Evolutionary conservation across 768 basidiomycete species (phyloP).

Genomic region (Russula compacta): DNA sequence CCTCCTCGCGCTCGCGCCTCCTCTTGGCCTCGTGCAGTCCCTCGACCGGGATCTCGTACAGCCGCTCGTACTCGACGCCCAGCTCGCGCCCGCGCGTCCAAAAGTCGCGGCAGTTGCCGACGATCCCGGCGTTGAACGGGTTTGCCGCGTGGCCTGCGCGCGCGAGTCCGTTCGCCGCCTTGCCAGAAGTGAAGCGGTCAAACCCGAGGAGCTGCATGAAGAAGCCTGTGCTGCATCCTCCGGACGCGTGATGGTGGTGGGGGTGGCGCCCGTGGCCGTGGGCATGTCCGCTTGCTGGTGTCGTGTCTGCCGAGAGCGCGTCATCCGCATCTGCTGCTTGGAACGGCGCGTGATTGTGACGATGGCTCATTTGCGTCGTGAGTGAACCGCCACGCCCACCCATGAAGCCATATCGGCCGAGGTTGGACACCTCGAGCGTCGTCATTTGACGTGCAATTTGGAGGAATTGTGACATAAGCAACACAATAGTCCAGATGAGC

Average conservation of each 20-base stretch:
- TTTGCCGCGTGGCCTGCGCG: slow-evolving; percentile 70
- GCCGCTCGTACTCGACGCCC: slow-evolving; percentile 80
- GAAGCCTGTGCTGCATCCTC: slow-evolving; percentile 47
- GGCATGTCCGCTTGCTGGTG: slow-evolving; percentile 15
- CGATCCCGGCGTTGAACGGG: slow-evolving; percentile 82
- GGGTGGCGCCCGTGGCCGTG: slow-evolving; percentile 37
- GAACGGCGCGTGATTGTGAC: slow-evolving; percentile 36
- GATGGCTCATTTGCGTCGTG: slow-evolving; percentile 69
- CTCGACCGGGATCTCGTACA: slow-evolving; percentile 85
- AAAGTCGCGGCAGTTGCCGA: slow-evolving; percentile 84
- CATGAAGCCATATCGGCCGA: slow-evolving; percentile 95
- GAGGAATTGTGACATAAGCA: slow-evolving; percentile 82
- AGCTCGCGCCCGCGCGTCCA: slow-evolving; percentile 82
- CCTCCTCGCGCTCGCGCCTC: slow-evolving; percentile 47
- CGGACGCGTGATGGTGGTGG: slow-evolving; percentile 31
- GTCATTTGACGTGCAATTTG: slow-evolving; percentile 94
- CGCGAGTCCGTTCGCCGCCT: slow-evolving; percentile 79
- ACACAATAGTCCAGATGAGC: slow-evolving; percentile 87
- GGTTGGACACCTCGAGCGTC: slow-evolving; percentile 89
- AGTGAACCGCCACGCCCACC: slow-evolving; percentile 77
- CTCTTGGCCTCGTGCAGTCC: slow-evolving; percentile 72
- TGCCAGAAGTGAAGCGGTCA: slow-evolving; percentile 88
- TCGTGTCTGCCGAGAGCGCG: slow-evolving; percentile 37
- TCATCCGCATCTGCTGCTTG: slow-evolving; percentile 30
- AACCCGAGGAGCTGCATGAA: slow-evolving; percentile 87